Evolutionary conservation across 768 basidiomycete genomes (phyloP).

Genomic region (Phylloporus rhodoxanthus): DNA sequence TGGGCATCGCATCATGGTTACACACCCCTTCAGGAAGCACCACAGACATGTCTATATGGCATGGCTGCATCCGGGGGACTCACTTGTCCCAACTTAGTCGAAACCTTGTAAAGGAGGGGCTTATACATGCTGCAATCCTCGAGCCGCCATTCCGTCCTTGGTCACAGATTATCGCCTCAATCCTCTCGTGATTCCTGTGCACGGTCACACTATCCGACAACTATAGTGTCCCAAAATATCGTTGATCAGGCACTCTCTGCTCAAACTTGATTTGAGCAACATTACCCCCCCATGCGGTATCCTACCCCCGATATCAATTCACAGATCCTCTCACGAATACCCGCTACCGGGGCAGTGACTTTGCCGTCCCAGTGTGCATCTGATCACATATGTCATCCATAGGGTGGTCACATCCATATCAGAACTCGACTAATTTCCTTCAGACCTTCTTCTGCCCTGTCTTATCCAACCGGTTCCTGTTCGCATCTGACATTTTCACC

Average conservation of each 20-base stretch:
- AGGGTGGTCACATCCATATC: conserved; percentile 14
- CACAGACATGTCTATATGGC: not conserved
- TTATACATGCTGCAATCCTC: not conserved
- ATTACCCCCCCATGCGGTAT: conserved; percentile 5
- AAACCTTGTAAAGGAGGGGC: not conserved
- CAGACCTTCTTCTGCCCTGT: conserved; percentile 1
- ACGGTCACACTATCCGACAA: conserved; percentile 1
- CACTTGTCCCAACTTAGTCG: not conserved
- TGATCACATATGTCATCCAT: conserved; percentile 6
- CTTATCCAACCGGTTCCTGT: conserved; percentile 3
- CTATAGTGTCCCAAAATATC: conserved; percentile 14
- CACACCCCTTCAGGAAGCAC: not conserved
- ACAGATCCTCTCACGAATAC: conserved; percentile 25
- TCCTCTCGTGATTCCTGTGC: not conserved
- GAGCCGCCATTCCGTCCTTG: not conserved
- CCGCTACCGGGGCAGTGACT: not conserved
- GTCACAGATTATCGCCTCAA: not conserved
- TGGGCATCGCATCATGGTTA: not conserved
- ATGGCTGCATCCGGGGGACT: not conserved
- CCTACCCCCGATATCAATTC: conserved; percentile 9
- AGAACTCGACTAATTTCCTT: conserved; percentile 12
- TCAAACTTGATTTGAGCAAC: conserved; percentile 6
- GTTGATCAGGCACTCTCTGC: conserved; percentile 18
- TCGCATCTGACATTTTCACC: conserved; percentile 2
- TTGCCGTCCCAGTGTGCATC: conserved; percentile 1